Evolutionary conservation across 306 rosid species (phyloP).

Genomic region (Rubus parviflorus): DNA sequence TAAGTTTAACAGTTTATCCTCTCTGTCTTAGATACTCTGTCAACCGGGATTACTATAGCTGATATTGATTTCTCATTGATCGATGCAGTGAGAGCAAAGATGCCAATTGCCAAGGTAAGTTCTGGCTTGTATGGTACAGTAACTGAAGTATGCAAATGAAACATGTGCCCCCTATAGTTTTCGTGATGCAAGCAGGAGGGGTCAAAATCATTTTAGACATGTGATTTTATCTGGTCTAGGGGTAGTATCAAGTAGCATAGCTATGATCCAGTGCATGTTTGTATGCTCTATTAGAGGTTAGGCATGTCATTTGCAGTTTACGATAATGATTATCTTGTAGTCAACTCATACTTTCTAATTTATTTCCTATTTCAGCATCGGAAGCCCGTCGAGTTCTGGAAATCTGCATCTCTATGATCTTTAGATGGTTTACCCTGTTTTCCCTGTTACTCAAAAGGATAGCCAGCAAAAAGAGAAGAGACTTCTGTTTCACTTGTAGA

Average conservation of each 20-base stretch:
- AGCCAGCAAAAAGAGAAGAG: background rate
- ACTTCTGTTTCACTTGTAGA: background rate
- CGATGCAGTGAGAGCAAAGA: constrained; percentile 74
- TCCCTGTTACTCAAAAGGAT: background rate
- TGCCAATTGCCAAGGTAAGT: constrained; percentile 82
- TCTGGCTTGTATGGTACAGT: background rate
- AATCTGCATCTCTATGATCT: constrained; percentile 55
- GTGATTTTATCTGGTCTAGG: background rate
- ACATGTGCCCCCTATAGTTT: background rate
- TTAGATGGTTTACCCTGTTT: constrained; percentile 6
- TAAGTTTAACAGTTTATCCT: constrained; percentile 16
- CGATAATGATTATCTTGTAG: background rate
- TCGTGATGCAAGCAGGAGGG: background rate
- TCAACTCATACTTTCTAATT: constrained; percentile 11
- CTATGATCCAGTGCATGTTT: background rate
- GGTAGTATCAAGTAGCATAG: background rate
- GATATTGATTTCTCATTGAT: constrained; percentile 77
- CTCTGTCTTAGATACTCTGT: constrained; percentile 60
- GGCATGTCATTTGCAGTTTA: background rate
- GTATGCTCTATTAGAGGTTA: background rate
- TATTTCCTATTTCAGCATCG: constrained; percentile 62
- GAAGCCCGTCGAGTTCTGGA: constrained; percentile 80
- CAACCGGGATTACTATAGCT: constrained; percentile 81
- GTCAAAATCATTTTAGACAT: background rate
- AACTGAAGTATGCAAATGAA: background rate